Base-by-base conservation (phyloP, 2,329 filamentous ascomycete genomes). In the Xylariaceae sp. region DNA sequence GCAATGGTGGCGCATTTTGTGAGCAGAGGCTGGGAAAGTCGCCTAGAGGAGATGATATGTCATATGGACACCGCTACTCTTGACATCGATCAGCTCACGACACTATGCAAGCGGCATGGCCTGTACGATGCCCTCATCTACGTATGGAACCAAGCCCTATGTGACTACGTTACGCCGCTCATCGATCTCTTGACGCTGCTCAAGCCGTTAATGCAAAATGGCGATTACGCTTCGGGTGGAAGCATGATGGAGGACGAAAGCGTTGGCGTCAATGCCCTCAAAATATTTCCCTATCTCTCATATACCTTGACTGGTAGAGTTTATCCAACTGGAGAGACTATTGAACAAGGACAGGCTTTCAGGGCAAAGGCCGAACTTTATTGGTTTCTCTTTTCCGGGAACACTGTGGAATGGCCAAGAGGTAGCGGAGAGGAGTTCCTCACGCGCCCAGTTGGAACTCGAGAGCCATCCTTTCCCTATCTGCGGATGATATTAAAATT, bases 91-190 rank as follows among this genome's bases (percentile, higher is more conserved):
- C 89, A 97, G 70, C 84, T 95, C 55, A 96, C 92, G 0, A 80
- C 81, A 9, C 77, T 99, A 29, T 99, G 94, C 78, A 95, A 94
- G 70, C 87, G 92, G 67, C 86, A 97, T 69, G 84, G 87, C 61
- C 80, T 99, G 3, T 99, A 96, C 67, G 95, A 99, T 71, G 95
- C 94, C 2, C 81, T 96, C 54, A 91, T 95, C 43, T 96, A 97
- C 68, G 88, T 99, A 53, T 99, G 94, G 94, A 97, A 95, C 57
- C 87, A 89, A 70, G 91, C 90, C 2, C 76, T 99, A 31, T 76
- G 78, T 58, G 95, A 99, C 70, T 96, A 95, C 65, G 85, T 96
- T 58, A 95, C 91, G 1, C 92, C 94, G 1, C 76, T 97, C 54
- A 86, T 90, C 62, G 91, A 96, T 58, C 80, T 99, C 2, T 75